Base-by-base conservation (phyloP, 768 basidiomycete species). In the Lactarius hatsudake region DNA sequence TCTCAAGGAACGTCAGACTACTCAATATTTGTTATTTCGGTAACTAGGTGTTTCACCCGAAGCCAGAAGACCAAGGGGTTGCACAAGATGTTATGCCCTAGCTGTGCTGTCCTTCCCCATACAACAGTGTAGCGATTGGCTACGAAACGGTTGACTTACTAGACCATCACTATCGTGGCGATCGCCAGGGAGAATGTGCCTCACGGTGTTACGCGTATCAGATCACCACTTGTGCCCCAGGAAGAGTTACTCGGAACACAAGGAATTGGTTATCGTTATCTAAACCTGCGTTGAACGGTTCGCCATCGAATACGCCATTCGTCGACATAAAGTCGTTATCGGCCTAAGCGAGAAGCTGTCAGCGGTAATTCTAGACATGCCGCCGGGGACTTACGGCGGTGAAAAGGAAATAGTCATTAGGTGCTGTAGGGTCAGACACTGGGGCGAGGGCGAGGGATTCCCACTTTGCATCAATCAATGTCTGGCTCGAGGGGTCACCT, bases 341-440 rank as follows among this genome's bases (percentile, higher is more conserved):
- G 59, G 84, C 75, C 82, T 85, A 42, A 32, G 30, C 6, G 40
- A 18, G 13, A 57, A 54, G 13, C 61, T 53, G 20, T 36, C 30
- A 38, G 18, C 10, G 38, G 30, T 12, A 30, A 48, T 59, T 40
- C n/a, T 15, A 17, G 23, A 59, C 15, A 30, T 8, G 36, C 10
- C 15, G 9, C 26, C n/a, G 13, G 26, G 23, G 2, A 61, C 65
- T 20, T 20, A 87, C 86, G 5, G 80, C 82, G 15, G 84, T 84
- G 77, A 89, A 86, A 43, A 90, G 75, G 79, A 89, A 89, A 73
- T 83, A 89, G 71, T 90, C 88, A 68, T 89, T 76, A 0, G 88
- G 88, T 74, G 77, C 81, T 1, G 69, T 74, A 1, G 79, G 74
- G 67, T 86, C 86, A 13, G 79, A 73, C 23, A 81, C 81, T 0